Percentiles rank a stretch among this genome's conserved stretches.
phyloP scores from a whole-genome alignment of 139 green algal genomes.

The Raphidocelis subcapitata region DNA sequence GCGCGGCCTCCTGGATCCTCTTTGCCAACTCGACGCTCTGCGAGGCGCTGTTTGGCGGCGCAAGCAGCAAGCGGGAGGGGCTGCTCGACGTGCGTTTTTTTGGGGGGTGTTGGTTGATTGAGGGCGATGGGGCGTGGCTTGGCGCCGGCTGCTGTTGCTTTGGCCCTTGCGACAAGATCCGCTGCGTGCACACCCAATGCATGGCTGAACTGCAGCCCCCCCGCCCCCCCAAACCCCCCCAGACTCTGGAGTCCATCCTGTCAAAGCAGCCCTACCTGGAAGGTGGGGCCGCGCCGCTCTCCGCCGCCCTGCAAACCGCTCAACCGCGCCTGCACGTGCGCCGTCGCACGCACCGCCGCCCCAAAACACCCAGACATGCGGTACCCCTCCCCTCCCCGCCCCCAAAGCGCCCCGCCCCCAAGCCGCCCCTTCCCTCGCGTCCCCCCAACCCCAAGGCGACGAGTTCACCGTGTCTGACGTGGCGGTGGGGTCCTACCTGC shows the following conservation, averaged over 20 bases:
- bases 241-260: constrained; percentile 18
- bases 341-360: neutral
- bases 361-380: neutral
- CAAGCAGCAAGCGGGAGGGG: too few relatives aligned
- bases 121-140: too few relatives aligned
- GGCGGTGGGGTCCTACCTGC: constrained; percentile 34
- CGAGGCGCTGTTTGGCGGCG: too few relatives aligned
- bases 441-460: neutral
- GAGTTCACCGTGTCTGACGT: constrained; percentile 19
- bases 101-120: too few relatives aligned
- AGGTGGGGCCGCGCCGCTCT: neutral
- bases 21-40: too few relatives aligned
- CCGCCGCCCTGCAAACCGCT: too few relatives aligned
- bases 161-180: too few relatives aligned
- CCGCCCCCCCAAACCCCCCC: neutral
- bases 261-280: constrained; percentile 17
- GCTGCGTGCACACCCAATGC: too few relatives aligned
- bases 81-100: too few relatives aligned
- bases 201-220: too few relatives aligned
- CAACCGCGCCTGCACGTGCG: neutral
- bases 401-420: neutral
- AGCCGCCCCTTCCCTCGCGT: neutral
- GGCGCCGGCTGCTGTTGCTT: too few relatives aligned
- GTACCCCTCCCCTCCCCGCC: neutral
- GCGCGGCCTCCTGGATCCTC: too few relatives aligned